Evolutionary conservation across 441 rosid genomes (phyloP).

Genomic region (Corymbia calophylla): DNA sequence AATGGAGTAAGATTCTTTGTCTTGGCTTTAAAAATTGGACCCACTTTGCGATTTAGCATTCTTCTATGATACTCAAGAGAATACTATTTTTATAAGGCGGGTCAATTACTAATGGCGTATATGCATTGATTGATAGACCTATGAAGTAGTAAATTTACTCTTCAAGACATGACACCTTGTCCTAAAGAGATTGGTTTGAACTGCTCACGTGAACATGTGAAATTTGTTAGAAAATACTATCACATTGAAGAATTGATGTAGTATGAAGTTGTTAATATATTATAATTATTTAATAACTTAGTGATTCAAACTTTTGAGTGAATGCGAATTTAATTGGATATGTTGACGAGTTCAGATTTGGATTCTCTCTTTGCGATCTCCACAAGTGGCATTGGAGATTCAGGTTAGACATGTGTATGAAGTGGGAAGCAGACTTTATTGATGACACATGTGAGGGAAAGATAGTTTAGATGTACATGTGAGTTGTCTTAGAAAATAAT

Average conservation of each 20-base stretch:
- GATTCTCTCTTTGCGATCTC: not conserved
- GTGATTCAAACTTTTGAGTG: too few relatives aligned
- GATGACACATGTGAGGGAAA: not conserved
- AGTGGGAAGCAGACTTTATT: too few relatives aligned
- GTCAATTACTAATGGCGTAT: not conserved
- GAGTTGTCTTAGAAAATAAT: not conserved
- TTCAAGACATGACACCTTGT: not conserved
- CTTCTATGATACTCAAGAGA: not conserved
- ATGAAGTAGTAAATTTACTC: not conserved
- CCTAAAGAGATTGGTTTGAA: not conserved
- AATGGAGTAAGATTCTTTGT: not conserved
- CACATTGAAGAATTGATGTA: accelerated
- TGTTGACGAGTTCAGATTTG: accelerated
- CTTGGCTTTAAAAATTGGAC: not conserved
- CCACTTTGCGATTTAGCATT: not conserved
- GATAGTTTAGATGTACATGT: too few relatives aligned
- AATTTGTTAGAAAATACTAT: not conserved
- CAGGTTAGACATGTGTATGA: not conserved
- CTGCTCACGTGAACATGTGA: accelerated
- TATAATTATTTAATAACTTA: not conserved
- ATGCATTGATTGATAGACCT: not conserved
- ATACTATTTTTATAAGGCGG: not conserved
- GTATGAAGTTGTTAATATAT: not conserved
- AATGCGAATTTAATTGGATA: too few relatives aligned
- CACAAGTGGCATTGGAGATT: not conserved